phyloP scores from a whole-genome alignment of 1,284 basidiomycete genomes.

The Ustilago sp. region DNA sequence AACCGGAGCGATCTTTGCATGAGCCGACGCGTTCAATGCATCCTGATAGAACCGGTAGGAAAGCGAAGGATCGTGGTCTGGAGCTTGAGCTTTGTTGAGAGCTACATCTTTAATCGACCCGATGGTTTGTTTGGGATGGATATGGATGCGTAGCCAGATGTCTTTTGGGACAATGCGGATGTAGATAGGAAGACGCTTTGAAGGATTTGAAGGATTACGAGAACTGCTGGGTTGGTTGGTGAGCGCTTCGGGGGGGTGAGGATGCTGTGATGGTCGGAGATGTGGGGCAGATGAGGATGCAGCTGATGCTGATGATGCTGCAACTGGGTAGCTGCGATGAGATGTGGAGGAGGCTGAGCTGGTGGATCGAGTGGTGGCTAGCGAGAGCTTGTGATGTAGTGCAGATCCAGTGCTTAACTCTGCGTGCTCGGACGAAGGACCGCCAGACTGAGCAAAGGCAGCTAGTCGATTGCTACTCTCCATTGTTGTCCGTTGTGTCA shows the following conservation, averaged over 20 bases:
- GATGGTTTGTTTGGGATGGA: slow-evolving; percentile 47
- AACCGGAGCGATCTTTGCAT: slow-evolving; percentile 37
- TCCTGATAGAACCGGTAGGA: slow-evolving; percentile 48
- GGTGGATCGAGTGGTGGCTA: slow-evolving; percentile 25
- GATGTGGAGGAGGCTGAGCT: slow-evolving; percentile 29
- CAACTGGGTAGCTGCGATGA: slow-evolving; percentile 13
- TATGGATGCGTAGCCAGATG: slow-evolving; percentile 55
- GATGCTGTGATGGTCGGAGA: neutral
- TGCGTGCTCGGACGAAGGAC: neutral
- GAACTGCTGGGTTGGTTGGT: neutral
- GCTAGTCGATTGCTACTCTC: neutral
- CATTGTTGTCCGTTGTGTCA: neutral
- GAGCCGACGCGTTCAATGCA: slow-evolving; percentile 31
- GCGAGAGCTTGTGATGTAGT: slow-evolving; percentile 32
- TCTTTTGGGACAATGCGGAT: slow-evolving; percentile 61
- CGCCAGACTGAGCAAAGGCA: neutral
- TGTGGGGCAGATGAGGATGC: slow-evolving; percentile 1
- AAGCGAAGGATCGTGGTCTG: slow-evolving; percentile 45
- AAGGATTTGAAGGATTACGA: neutral
- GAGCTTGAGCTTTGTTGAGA: slow-evolving; percentile 32
- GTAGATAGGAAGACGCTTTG: slow-evolving; percentile 44
- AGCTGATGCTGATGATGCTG: slow-evolving; percentile 4
- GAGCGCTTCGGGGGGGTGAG: neutral
- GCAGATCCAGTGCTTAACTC: neutral
- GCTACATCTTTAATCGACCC: slow-evolving; percentile 53